Percentiles rank a stretch among this genome's conserved stretches.
phyloP scores from a whole-genome alignment of 2,329 filamentous ascomycete genomes.

The Didymosphaeria variabile region DNA sequence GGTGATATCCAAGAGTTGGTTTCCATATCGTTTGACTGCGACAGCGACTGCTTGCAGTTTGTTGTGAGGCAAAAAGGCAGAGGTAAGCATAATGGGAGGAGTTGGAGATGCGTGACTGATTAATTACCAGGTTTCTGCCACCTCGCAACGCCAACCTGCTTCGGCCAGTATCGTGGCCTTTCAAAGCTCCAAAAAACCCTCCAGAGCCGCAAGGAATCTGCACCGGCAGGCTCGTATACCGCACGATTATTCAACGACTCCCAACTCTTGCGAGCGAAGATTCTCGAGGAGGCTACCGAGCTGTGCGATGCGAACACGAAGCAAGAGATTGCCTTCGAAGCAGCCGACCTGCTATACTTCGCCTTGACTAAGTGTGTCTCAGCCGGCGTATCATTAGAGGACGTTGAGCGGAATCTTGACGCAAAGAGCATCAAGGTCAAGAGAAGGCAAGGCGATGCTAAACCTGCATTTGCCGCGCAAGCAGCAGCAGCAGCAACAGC shows the following conservation, averaged over 20 bases:
- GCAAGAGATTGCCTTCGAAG: conserved; percentile 89
- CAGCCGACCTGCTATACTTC: conserved; percentile 96
- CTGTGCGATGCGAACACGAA: conserved; percentile 85
- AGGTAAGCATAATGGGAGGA: conserved; percentile 51
- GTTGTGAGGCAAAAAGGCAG: conserved; percentile 87
- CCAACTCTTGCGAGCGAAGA: conserved; percentile 90
- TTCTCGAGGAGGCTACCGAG: conserved; percentile 98
- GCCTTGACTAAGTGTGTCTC: conserved; percentile 88
- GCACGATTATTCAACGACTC: conserved; percentile 90
- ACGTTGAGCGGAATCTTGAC: conserved; percentile 92
- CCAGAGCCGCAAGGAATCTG: conserved; percentile 79
- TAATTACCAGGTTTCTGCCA: conserved; percentile 79
- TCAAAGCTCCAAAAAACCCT: conserved; percentile 88
- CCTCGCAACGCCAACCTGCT: conserved; percentile 89
- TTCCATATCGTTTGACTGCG: conserved; percentile 86
- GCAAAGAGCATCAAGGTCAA: conserved; percentile 96
- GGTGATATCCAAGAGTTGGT: conserved; percentile 93
- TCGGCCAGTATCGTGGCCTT: conserved; percentile 83
- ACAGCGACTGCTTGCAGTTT: conserved; percentile 91
- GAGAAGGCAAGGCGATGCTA: conserved; percentile 90
- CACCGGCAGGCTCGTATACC: conserved; percentile 91
- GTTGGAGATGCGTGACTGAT: conserved; percentile 14
- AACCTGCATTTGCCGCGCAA: conserved; percentile 89
- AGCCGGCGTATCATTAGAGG: conserved; percentile 83
- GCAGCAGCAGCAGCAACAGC: conserved; percentile 50